Percentiles rank a stretch among this genome's conserved stretches.
These are phyloP conservation scores for Xylariaceae sp. DNA, from an alignment of 2,329 filamentous ascomycete species.

Conservation along the genomic window DNA sequence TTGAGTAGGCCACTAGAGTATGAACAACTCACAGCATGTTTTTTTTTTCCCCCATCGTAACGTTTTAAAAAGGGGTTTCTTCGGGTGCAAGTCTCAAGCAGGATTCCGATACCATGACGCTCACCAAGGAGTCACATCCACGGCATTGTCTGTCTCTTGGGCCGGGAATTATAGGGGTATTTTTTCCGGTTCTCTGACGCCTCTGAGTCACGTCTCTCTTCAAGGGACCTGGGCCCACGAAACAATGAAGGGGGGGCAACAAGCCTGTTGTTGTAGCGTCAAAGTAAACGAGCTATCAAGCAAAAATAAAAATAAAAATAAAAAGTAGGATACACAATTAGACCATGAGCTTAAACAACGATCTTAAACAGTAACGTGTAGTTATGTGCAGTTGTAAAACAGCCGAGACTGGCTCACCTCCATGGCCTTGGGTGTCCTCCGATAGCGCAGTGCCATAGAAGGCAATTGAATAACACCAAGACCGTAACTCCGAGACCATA, in stretches of 20 bases:
- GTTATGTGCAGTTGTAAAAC: slow-evolving; percentile 9
- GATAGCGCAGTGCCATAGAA: slow-evolving; percentile 8
- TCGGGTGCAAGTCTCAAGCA: neutral
- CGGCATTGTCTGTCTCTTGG: neutral
- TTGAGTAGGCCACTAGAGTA: neutral
- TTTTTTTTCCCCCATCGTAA: neutral
- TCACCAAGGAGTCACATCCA: neutral
- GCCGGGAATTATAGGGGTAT: neutral
- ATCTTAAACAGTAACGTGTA: neutral
- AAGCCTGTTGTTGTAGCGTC: neutral
- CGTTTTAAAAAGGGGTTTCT: neutral
- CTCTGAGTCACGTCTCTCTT: neutral
- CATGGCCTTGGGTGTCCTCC: neutral
- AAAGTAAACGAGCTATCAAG: neutral
- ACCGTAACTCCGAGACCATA: slow-evolving; percentile 15
- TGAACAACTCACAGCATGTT: neutral
- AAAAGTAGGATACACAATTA: neutral
- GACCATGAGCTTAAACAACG: slow-evolving; percentile 9
- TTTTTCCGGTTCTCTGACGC: neutral
- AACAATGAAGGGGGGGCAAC: neutral
- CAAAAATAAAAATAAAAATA: neutral
- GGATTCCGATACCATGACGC: neutral
- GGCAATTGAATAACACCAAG: slow-evolving; percentile 10
- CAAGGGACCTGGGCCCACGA: neutral
- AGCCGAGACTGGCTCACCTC: slow-evolving; percentile 8